Conservation (phyloP, 2,329 filamentous ascomycete genomes). For the Colletotrichum destructivum region DNA sequence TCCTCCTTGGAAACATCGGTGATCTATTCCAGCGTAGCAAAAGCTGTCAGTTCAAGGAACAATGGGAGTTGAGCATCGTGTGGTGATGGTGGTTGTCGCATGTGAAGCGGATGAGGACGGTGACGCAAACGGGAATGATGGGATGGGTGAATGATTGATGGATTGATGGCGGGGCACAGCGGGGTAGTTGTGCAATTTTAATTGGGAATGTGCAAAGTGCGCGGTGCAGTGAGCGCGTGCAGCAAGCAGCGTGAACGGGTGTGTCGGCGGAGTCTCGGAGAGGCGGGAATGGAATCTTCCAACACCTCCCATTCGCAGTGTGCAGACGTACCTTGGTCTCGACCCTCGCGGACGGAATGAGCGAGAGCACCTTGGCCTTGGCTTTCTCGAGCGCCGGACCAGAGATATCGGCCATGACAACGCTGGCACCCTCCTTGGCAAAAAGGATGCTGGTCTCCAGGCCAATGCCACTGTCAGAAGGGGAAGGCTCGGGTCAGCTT, state of each 20-base stretch:
- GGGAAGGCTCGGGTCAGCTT: conserved; percentile 26
- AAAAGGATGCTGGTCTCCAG: conserved; percentile 94
- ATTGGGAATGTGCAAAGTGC: not conserved
- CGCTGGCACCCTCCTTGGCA: conserved; percentile 86
- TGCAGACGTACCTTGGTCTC: conserved; percentile 68
- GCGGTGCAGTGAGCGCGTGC: no score
- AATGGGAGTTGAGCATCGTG: not conserved
- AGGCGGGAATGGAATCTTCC: conserved; percentile 23
- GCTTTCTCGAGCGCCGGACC: conserved; percentile 83
- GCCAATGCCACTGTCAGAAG: conserved; percentile 82
- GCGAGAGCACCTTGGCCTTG: conserved; percentile 79
- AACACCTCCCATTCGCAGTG: conserved; percentile 30
- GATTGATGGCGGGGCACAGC: conserved; percentile 28
- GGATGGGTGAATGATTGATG: no score
- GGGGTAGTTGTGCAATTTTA: conserved; percentile 29
- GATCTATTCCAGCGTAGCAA: conserved; percentile 39
- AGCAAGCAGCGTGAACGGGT: conserved; percentile 45
- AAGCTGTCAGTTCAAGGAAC: conserved; percentile 8
- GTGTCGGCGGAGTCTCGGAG: conserved; percentile 27
- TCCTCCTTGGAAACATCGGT: conserved; percentile 89
- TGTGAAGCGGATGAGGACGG: not conserved
- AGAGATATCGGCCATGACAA: conserved; percentile 90
- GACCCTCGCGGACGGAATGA: conserved; percentile 76
- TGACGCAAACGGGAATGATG: not conserved
- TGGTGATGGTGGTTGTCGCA: not conserved